phyloP scores from a whole-genome alignment of 2,329 filamentous ascomycete genomes.

The Zymoseptoria crescenta region DNA sequence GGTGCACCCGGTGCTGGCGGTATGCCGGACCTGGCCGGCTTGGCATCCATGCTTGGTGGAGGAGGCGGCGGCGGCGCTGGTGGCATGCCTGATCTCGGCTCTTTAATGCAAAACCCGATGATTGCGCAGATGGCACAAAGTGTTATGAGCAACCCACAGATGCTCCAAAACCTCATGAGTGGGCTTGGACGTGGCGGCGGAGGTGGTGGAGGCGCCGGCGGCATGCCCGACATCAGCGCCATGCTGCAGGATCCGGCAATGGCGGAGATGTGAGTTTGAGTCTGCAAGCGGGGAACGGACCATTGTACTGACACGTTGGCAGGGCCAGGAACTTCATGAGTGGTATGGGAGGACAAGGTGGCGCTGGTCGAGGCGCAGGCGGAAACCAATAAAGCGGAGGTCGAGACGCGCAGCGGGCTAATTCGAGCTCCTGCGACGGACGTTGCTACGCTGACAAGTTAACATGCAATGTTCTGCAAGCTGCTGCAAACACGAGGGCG shows the following conservation, averaged over 20 bases:
- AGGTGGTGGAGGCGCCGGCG: conserved; percentile 41
- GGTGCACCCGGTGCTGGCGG: conserved; percentile 33
- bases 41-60: conserved; percentile 46
- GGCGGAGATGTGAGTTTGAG: conserved; percentile 75
- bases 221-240: conserved; percentile 76
- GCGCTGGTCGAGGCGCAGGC: conserved; percentile 6
- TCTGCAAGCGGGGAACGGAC: background rate
- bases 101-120: conserved; percentile 97
- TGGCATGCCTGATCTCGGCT: conserved; percentile 79
- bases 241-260: conserved; percentile 91
- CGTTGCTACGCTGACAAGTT: background rate
- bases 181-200: conserved; percentile 37
- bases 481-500: background rate
- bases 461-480: background rate
- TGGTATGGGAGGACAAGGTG: conserved; percentile 40
- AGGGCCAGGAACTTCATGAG: conserved; percentile 65
- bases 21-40: conserved; percentile 34
- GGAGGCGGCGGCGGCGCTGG: conserved; percentile 55
- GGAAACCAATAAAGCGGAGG: conserved; percentile 6
- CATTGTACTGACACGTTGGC: conserved; percentile 14
- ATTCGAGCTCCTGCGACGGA: background rate
- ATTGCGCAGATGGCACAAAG: conserved; percentile 95
- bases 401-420: background rate
- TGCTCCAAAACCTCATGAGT: conserved; percentile 84
- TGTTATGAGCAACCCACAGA: conserved; percentile 91